Evolutionary conservation across 495 filamentous ascomycete genomes (phyloP).

Genomic region (Cryomyces antarcticus): DNA sequence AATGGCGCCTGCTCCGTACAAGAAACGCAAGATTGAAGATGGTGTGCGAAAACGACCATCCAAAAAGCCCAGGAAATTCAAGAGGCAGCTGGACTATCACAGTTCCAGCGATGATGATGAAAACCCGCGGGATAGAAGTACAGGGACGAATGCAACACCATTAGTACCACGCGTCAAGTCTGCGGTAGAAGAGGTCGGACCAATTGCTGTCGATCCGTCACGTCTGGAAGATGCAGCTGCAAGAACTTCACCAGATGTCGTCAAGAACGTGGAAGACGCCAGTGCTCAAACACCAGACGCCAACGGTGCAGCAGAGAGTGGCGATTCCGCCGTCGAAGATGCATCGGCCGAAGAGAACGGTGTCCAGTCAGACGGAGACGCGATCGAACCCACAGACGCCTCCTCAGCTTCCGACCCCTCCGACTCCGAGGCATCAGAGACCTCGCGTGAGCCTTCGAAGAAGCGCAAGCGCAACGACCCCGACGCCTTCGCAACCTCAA

Average conservation of each 20-base stretch:
- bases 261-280: no score
- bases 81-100: conserved; percentile 50
- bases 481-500: conserved; percentile 69
- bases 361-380: not conserved
- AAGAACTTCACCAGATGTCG: no score
- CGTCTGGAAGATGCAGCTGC: no score
- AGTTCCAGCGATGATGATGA: conserved; percentile 42
- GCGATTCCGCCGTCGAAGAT: not conserved
- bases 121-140: not conserved
- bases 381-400: not conserved
- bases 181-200: not conserved
- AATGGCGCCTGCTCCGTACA: conserved; percentile 5
- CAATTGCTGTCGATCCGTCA: conserved; percentile 9
- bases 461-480: conserved; percentile 74
- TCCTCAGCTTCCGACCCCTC: conserved; percentile 1
- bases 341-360: conserved; percentile 9
- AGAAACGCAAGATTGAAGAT: conserved; percentile 14
- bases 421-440: conserved; percentile 11
- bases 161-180: not conserved
- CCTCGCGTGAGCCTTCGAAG: conserved; percentile 2
- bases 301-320: not conserved
- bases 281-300: conserved; percentile 11
- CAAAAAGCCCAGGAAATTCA: conserved; percentile 41
- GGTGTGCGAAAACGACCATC: conserved; percentile 10
- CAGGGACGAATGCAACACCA: not conserved